A percentile compares a stretch with the other conserved stretches of the same genome.
Conservation (phyloP, 2,329 filamentous ascomycete genomes). For the Trichoderma sp. region DNA sequence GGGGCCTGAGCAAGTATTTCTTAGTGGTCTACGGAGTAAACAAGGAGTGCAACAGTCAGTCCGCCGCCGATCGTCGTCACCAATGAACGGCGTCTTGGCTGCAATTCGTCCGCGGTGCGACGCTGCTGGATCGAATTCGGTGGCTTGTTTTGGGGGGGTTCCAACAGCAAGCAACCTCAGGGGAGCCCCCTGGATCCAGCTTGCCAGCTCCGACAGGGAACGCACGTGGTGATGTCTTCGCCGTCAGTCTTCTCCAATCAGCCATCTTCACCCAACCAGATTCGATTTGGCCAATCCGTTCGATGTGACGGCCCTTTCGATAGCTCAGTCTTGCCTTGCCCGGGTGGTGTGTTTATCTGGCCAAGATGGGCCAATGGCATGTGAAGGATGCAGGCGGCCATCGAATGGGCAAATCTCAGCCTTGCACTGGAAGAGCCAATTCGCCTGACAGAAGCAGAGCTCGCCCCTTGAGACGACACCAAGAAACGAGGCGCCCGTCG, state of each 20-base stretch:
- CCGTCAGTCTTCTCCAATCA: slow-evolving; percentile 3
- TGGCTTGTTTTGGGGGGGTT: slow-evolving; percentile 11
- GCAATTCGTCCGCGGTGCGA: background rate
- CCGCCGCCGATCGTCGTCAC: slow-evolving; percentile 8
- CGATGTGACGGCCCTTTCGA: slow-evolving; percentile 1
- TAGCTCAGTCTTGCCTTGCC: background rate
- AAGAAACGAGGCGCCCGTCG: background rate
- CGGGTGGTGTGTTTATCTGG: background rate
- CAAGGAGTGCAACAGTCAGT: background rate
- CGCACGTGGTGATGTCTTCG: slow-evolving; percentile 14
- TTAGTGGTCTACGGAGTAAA: background rate
- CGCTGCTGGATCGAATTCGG: slow-evolving; percentile 13
- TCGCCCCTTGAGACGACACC: background rate
- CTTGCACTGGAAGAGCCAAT: background rate
- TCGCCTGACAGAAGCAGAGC: background rate
- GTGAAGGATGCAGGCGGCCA: background rate
- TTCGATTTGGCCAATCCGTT: background rate
- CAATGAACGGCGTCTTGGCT: background rate
- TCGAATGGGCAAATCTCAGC: background rate
- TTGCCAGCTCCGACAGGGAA: slow-evolving; percentile 7
- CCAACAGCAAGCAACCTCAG: background rate
- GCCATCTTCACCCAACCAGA: background rate
- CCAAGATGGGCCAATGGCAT: background rate
- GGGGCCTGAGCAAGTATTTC: background rate
- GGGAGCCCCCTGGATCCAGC: slow-evolving; percentile 17